Conservation (phyloP, 208 protist genomes). For the Strigomonas culicis region DNA sequence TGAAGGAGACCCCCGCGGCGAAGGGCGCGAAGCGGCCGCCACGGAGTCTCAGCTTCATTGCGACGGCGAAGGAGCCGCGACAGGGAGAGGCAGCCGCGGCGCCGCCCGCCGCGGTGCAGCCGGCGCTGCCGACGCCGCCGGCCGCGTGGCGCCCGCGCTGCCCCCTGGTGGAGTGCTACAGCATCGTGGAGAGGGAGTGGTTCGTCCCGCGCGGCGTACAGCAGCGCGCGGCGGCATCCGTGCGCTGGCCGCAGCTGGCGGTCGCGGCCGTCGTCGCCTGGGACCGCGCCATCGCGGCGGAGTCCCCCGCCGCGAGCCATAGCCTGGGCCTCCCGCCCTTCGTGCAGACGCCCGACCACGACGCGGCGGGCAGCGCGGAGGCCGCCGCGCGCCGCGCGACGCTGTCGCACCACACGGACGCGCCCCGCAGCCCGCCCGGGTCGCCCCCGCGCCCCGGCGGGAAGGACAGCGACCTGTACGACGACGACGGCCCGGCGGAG, state of each 20-base stretch:
- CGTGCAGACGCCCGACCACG: neutral
- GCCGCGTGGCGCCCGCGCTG: constrained; percentile 12
- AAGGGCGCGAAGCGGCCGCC: neutral
- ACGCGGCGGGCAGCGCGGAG: neutral
- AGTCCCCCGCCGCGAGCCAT: neutral
- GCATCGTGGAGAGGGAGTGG: constrained; percentile 10
- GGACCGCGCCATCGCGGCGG: constrained; percentile 3
- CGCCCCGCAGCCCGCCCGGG: neutral
- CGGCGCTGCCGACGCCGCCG: constrained; percentile 7
- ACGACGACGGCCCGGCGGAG: constrained; percentile 13
- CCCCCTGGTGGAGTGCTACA: constrained; percentile 20
- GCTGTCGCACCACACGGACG: neutral
- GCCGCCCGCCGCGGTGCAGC: no score
- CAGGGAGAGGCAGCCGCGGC: no score
- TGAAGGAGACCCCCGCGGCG: neutral
- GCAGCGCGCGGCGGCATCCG: neutral
- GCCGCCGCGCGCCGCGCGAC: neutral
- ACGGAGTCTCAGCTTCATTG: neutral
- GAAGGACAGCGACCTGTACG: neutral
- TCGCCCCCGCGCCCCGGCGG: neutral
- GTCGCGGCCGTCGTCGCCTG: constrained; percentile 7
- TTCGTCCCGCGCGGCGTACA: constrained; percentile 17
- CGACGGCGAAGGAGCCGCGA: neutral
- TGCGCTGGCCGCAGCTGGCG: constrained; percentile 16
- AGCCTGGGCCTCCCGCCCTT: neutral